Evolutionary conservation across 768 basidiomycete species (phyloP).

Genomic region (Tulasnella sp.): DNA sequence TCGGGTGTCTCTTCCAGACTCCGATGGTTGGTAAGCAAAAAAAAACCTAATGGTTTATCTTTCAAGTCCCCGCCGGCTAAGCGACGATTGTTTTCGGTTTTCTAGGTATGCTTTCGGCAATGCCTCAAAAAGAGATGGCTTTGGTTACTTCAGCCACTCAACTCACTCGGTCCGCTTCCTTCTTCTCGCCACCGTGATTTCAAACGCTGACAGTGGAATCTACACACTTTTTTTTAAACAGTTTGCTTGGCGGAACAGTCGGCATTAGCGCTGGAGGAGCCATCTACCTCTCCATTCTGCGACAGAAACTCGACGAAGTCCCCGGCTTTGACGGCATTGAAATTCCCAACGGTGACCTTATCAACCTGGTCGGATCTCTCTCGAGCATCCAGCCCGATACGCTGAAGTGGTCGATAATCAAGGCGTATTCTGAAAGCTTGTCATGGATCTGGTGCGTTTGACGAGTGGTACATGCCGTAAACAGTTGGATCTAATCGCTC

Average conservation of each 20-base stretch:
- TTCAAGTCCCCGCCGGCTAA: neutral
- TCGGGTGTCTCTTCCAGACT: slow-evolving; percentile 53
- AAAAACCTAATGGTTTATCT: neutral
- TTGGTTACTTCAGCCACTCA: slow-evolving; percentile 25
- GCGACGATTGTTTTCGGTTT: slow-evolving; percentile 11
- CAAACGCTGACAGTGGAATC: slow-evolving; percentile 25
- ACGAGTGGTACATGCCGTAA: neutral
- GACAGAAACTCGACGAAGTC: neutral
- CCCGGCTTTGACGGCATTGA: slow-evolving; percentile 17
- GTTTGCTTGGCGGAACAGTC: slow-evolving; percentile 25
- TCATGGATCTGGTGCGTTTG: slow-evolving; percentile 18
- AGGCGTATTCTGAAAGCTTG: slow-evolving; percentile 16
- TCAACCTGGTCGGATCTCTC: slow-evolving; percentile 4
- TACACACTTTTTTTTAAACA: neutral
- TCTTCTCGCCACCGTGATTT: neutral
- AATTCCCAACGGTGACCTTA: slow-evolving; percentile 12
- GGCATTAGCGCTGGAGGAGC: slow-evolving; percentile 28
- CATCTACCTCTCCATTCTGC: slow-evolving; percentile 25
- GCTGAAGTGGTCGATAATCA: slow-evolving; percentile 17
- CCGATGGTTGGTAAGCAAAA: slow-evolving; percentile 20
- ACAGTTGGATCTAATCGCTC: neutral
- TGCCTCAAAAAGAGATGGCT: slow-evolving; percentile 29
- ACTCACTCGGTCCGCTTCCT: slow-evolving; percentile 30
- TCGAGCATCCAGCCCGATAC: slow-evolving; percentile 19
- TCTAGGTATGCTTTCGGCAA: slow-evolving; percentile 26